A percentile compares a stretch with the other conserved stretches of the same genome.
Evolutionary conservation across 495 filamentous ascomycete species (phyloP).

Genomic region (Parachaetomium inaequale): DNA sequence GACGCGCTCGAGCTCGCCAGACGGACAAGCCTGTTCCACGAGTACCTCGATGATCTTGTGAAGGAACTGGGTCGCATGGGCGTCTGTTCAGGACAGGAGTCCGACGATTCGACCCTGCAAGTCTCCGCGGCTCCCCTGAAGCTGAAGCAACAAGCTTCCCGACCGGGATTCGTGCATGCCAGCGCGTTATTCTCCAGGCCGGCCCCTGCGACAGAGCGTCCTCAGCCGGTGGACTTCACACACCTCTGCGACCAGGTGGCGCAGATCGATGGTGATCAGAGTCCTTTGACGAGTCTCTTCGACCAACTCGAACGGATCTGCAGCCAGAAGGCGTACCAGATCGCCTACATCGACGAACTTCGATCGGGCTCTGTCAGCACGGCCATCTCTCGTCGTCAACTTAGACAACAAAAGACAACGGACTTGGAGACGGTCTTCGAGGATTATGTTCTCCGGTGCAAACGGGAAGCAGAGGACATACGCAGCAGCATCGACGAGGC

Average conservation of each 20-base stretch:
- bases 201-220: slow-evolving; percentile 4
- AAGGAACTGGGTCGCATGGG: neutral
- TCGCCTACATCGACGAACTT: slow-evolving; percentile 4
- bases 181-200: slow-evolving; percentile 1
- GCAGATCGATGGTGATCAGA: neutral
- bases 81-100: neutral
- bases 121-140: neutral
- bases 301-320: neutral
- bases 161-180: neutral
- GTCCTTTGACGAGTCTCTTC: neutral
- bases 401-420: neutral
- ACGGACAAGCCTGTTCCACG: neutral
- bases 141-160: neutral
- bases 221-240: neutral
- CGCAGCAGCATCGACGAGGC: neutral
- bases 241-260: neutral
- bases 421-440: neutral
- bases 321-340: neutral
- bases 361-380: neutral
- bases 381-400: neutral
- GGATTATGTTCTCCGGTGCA: slow-evolving; percentile 3
- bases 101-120: neutral
- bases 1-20: neutral
- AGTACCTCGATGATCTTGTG: neutral
- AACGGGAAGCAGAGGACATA: neutral